Base-by-base conservation (phyloP, 208 protist species). In the Tritrichomonas foetus region DNA sequence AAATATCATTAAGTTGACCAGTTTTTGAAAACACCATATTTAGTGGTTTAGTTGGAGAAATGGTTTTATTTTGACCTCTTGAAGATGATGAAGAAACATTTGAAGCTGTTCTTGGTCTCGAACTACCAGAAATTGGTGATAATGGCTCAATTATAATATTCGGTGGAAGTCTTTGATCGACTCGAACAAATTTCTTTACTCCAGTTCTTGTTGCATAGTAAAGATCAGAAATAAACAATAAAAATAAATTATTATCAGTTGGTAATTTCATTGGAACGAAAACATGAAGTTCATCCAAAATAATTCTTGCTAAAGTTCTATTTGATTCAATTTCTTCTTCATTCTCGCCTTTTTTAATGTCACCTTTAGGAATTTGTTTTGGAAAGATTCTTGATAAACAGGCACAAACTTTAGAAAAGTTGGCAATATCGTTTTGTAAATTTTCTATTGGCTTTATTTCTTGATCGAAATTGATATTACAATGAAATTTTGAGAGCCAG, bases 401-500 rank as follows among this genome's bases (percentile, higher is more conserved):
- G 33, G 41, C 78, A 30, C 47, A 41, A 61, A 89, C 30, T 27
- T 89, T 8, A 39, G 8, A 39, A 2, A 0, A 25, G 33, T 89
- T 89, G 22, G 47, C 0, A 39, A 57, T 89, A 89, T 89, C 78
- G 13, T 39, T 53, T 50, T 89, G 47, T 61, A 61, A 61, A 22
- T 61, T 5, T 61, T 61, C 53, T 61, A 61, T 16, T n/a, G n/a
- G n/a, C n/a, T n/a, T n/a, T n/a, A n/a, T n/a, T 61, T 61, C 53
- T 22, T 61, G 11, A 16, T 25, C n/a, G 33, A 89, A 20, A 39
- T 16, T n/a, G 39, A 39, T 27, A 47, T 44, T 89, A 57, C 78
- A 89, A 22, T 25, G 78, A 89, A 89, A 89, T 39, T 89, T 89
- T 0, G 78, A 53, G 39, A 89, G 8, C 78, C 78, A 89, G 33